Conservation (phyloP, 2,329 filamentous ascomycete species). For the Teratosphaeria viscida region DNA sequence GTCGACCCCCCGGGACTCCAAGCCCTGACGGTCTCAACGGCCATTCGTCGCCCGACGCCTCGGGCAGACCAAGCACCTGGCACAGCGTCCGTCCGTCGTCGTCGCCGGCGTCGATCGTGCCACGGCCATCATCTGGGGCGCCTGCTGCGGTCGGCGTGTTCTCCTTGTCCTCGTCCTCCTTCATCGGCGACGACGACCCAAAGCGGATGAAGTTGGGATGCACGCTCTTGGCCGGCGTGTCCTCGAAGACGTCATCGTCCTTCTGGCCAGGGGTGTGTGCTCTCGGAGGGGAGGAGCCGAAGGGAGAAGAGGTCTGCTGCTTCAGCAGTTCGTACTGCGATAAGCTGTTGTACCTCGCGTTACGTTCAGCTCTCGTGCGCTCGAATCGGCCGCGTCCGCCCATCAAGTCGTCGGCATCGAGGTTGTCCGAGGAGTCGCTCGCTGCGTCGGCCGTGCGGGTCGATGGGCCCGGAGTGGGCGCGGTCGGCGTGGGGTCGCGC, state of each 20-base stretch:
- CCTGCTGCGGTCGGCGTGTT: not conserved
- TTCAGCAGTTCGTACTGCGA: not conserved
- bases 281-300: not conserved
- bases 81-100: not conserved
- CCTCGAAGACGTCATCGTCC: not conserved
- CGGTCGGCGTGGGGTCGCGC: not conserved
- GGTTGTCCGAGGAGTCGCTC: not conserved
- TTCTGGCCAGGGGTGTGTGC: not conserved
- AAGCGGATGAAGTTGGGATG: not conserved
- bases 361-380: conserved; percentile 16
- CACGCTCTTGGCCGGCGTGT: not conserved
- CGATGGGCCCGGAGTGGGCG: not conserved
- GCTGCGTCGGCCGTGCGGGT: not conserved
- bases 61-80: not conserved
- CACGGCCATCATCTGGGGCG: not conserved
- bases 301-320: not conserved
- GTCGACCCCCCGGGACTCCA: not conserved
- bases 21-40: not conserved
- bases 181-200: not conserved
- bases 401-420: conserved; percentile 7
- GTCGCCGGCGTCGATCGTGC: not conserved
- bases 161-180: not conserved
- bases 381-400: conserved; percentile 15
- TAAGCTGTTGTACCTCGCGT: conserved; percentile 19
- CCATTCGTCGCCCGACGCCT: not conserved